These are phyloP conservation scores for Fusarium xylarioides DNA, from an alignment of 2,329 filamentous ascomycete species.

Conservation along the genomic window DNA sequence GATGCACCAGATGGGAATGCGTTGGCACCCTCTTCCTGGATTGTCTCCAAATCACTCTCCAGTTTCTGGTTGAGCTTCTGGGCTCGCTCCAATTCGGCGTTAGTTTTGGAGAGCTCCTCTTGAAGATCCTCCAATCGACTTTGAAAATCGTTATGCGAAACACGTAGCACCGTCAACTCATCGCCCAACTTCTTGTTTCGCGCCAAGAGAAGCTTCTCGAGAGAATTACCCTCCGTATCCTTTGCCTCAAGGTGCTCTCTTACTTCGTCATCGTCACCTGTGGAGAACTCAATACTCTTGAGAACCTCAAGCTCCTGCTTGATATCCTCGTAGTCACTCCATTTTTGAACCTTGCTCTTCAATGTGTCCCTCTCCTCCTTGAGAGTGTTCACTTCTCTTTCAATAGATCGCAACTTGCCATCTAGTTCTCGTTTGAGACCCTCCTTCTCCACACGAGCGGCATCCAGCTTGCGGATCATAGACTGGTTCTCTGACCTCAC, in stretches of 20 bases:
- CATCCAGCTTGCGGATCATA: constrained; percentile 87
- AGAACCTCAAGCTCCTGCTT: constrained; percentile 96
- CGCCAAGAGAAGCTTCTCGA: constrained; percentile 90
- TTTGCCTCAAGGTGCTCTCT: constrained; percentile 52
- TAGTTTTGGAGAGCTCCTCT: constrained; percentile 83
- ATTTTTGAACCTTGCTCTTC: constrained; percentile 83
- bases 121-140: constrained; percentile 80
- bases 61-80: constrained; percentile 87
- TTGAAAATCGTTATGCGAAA: constrained; percentile 93
- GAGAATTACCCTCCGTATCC: constrained; percentile 71
- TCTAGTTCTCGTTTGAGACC: constrained; percentile 80
- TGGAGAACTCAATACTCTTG: constrained; percentile 97
- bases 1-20: constrained; percentile 90
- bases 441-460: constrained; percentile 83
- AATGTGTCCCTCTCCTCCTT: constrained; percentile 84
- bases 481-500: constrained; percentile 94
- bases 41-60: constrained; percentile 87
- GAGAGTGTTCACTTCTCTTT: constrained; percentile 78
- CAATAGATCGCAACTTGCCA: constrained; percentile 76
- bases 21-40: constrained; percentile 87
- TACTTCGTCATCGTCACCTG: constrained; percentile 81
- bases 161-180: constrained; percentile 89
- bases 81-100: constrained; percentile 85
- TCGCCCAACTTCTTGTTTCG: constrained; percentile 97
- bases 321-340: constrained; percentile 94